Evolutionary conservation across 352 stramenopile genomes (phyloP).

Genomic region (Pythium brachiatum): DNA sequence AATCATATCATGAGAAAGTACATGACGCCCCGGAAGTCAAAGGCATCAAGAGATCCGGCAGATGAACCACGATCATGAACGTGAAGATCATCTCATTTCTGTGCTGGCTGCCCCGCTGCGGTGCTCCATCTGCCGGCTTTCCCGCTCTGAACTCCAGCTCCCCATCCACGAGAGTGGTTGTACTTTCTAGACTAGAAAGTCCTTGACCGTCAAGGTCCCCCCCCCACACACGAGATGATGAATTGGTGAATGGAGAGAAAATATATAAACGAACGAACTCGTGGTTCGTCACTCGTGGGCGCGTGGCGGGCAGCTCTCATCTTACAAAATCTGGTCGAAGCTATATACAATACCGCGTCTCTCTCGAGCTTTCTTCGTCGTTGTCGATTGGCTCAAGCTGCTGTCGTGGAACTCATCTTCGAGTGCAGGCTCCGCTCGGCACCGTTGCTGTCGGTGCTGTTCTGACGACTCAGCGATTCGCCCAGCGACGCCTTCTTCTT

Average conservation of each 20-base stretch:
- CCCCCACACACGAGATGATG: too few relatives aligned
- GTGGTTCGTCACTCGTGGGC: background rate
- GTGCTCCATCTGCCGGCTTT: background rate
- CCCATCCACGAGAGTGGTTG: background rate
- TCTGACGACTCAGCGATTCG: slow-evolving; percentile 1
- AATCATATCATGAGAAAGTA: background rate
- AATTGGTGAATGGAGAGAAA: background rate
- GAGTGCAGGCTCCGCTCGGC: background rate
- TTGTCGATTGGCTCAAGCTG: background rate
- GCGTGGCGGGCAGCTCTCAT: background rate
- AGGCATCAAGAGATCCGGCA: background rate
- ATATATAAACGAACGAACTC: background rate
- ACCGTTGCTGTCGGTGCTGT: background rate
- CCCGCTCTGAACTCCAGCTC: background rate
- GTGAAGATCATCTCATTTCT: background rate
- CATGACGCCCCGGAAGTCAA: background rate
- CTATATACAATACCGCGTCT: slow-evolving; percentile 4
- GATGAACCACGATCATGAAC: too few relatives aligned
- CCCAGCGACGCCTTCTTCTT: slow-evolving; percentile 20
- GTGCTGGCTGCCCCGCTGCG: background rate
- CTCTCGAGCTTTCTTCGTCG: background rate
- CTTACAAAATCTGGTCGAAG: slow-evolving; percentile 5
- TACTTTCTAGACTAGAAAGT: too few relatives aligned
- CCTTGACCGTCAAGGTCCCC: too few relatives aligned
- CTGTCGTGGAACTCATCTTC: background rate